These are phyloP conservation scores for Trichoderma pleuroti DNA, from an alignment of 2,329 filamentous ascomycete genomes.

Conservation along the genomic window DNA sequence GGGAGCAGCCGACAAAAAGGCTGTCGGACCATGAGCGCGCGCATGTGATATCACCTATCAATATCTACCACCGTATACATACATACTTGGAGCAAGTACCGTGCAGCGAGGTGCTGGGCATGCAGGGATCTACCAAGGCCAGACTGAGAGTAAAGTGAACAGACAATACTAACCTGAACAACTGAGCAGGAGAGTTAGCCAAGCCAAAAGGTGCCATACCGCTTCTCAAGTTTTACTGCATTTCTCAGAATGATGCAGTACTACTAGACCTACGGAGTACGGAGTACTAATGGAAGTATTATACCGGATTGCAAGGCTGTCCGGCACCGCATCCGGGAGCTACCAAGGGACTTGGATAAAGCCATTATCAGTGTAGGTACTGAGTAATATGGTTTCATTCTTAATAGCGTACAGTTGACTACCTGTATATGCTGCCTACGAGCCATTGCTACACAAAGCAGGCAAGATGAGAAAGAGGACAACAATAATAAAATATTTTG, in stretches of 20 bases:
- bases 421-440: not conserved
- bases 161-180: not conserved
- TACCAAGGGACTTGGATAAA: not conserved
- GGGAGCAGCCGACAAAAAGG: not conserved
- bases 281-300: no score
- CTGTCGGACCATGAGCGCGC: not conserved
- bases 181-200: not conserved
- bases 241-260: not conserved
- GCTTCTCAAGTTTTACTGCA: not conserved
- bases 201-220: not conserved
- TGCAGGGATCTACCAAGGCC: not conserved
- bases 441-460: not conserved
- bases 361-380: not conserved
- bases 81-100: not conserved
- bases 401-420: not conserved
- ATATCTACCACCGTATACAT: not conserved
- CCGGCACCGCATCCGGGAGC: not conserved
- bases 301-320: not conserved
- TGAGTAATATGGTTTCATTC: not conserved
- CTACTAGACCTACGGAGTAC: no score
- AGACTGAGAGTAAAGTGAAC: not conserved
- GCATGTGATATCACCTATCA: constrained; percentile 7
- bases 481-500: not conserved
- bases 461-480: not conserved
- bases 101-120: not conserved